A percentile compares a stretch with the other conserved stretches of the same genome.
phyloP scores from a whole-genome alignment of 2,329 filamentous ascomycete species.

The Berkeleyomyces basicola region DNA sequence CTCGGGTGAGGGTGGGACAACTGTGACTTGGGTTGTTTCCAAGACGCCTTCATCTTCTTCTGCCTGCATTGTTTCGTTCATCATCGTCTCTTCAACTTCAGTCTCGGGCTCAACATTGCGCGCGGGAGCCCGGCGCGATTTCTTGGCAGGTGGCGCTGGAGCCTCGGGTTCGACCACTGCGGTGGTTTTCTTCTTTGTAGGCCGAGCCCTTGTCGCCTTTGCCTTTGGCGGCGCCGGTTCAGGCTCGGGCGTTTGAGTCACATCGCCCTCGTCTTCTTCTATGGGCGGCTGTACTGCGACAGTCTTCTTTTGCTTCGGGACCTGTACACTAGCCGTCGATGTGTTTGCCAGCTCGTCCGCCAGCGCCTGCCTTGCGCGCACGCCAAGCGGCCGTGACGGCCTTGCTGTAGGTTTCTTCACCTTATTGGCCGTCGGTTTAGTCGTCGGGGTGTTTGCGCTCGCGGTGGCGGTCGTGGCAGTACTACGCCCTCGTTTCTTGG shows the following conservation, averaged over 20 bases:
- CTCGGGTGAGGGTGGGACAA: background rate
- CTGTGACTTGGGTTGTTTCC: background rate
- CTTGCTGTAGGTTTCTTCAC: slow-evolving; percentile 4
- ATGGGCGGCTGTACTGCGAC: background rate
- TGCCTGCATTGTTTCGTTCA: slow-evolving; percentile 2
- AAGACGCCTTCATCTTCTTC: background rate
- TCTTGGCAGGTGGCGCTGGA: background rate
- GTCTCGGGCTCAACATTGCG: background rate
- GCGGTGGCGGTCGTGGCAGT: background rate
- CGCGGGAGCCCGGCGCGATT: background rate
- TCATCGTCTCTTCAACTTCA: background rate
- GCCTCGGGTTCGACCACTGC: background rate
- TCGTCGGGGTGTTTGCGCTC: background rate
- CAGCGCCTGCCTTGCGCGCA: background rate
- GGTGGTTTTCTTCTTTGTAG: background rate
- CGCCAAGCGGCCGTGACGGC: background rate
- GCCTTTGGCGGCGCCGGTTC: background rate
- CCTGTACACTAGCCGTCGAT: background rate
- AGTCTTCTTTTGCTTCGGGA: background rate
- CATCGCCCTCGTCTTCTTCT: background rate
- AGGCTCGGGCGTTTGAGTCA: background rate
- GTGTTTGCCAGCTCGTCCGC: background rate
- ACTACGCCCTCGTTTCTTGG: slow-evolving; percentile 2
- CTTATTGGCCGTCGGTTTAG: slow-evolving; percentile 1
- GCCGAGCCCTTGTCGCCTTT: background rate